phyloP scores from a whole-genome alignment of 2,329 filamentous ascomycete species.

The Daldinia sp. region DNA sequence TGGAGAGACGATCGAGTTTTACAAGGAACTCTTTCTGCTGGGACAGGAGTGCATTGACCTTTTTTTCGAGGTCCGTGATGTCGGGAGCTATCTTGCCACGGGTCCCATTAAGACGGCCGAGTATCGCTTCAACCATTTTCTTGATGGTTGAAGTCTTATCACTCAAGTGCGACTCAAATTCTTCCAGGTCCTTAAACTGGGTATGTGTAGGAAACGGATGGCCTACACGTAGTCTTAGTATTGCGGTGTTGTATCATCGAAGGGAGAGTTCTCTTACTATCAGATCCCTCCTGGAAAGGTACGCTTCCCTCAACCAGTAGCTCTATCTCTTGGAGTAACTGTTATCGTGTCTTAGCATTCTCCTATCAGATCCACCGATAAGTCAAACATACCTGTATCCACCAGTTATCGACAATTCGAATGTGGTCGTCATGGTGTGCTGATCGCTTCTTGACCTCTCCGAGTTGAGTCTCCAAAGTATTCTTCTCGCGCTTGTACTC shows the following conservation, averaged over 20 bases:
- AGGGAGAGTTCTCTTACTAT: conserved; percentile 48
- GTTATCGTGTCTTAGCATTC: conserved; percentile 37
- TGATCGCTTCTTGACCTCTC: conserved; percentile 79
- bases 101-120: conserved; percentile 62
- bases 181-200: conserved; percentile 68
- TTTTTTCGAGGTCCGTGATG: conserved; percentile 74
- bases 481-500: conserved; percentile 94
- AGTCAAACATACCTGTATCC: conserved; percentile 76
- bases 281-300: conserved; percentile 52
- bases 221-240: conserved; percentile 52
- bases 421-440: conserved; percentile 92
- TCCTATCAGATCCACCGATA: conserved; percentile 5
- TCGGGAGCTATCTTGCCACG: conserved; percentile 70
- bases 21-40: conserved; percentile 82
- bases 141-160: conserved; percentile 80
- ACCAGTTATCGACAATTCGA: conserved; percentile 90
- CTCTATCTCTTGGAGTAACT: conserved; percentile 72
- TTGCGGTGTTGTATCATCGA: background rate
- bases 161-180: conserved; percentile 84
- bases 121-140: conserved; percentile 74
- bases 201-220: conserved; percentile 65
- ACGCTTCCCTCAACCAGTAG: conserved; percentile 62
- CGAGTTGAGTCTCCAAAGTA: conserved; percentile 80
- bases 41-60: conserved; percentile 78
- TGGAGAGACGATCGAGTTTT: conserved; percentile 76